phyloP scores from a whole-genome alignment of 1,284 basidiomycete species.

The Puccinia coronata region DNA sequence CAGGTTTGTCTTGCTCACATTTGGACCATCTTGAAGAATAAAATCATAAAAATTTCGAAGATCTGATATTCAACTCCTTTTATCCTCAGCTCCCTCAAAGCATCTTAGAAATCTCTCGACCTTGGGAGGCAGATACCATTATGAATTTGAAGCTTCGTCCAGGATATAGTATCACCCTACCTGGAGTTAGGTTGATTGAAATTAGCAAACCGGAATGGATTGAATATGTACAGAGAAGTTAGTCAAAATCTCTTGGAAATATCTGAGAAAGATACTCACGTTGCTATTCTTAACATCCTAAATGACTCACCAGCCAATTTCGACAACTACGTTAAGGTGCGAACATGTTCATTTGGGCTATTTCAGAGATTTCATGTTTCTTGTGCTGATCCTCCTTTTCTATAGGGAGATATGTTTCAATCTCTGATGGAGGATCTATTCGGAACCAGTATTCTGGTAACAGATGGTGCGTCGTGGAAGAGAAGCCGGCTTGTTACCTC shows the following conservation, averaged over 20 bases:
- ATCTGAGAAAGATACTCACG: not conserved
- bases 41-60: not conserved
- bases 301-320: constrained; percentile 4
- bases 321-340: constrained; percentile 33
- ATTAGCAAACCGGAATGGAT: constrained; percentile 49
- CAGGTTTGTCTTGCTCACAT: not conserved
- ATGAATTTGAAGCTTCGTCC: constrained; percentile 9
- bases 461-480: constrained; percentile 22
- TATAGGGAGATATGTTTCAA: not conserved
- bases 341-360: not conserved
- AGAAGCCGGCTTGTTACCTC: not conserved
- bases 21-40: not conserved
- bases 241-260: not conserved
- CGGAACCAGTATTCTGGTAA: not conserved
- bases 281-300: not conserved
- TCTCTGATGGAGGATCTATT: not conserved
- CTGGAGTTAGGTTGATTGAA: constrained; percentile 36
- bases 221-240: constrained; percentile 48
- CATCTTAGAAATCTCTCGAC: not conserved
- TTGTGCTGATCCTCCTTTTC: not conserved
- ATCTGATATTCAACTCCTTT: not conserved
- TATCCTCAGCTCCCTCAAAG: not conserved
- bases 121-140: not conserved
- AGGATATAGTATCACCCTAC: constrained; percentile 28
- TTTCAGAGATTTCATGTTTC: not conserved